A percentile compares a stretch with the other conserved stretches of the same genome.
These are phyloP conservation scores for Friedmanniomyces simplex DNA, from an alignment of 495 filamentous ascomycete species.

Conservation along the genomic window DNA sequence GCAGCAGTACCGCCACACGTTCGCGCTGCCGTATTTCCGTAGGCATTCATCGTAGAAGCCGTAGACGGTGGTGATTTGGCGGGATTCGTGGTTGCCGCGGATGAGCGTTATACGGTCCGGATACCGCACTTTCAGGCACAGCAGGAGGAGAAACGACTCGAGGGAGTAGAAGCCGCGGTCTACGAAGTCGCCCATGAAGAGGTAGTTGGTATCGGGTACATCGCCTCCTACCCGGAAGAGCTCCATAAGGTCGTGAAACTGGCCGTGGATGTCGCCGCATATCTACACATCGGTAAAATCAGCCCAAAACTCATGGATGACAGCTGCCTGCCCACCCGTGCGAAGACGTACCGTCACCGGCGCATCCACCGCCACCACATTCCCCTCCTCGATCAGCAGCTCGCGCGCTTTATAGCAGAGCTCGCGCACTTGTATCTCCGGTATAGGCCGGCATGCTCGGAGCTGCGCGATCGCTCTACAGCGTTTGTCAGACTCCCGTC, in stretches of 20 bases:
- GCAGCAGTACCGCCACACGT: constrained; percentile 95
- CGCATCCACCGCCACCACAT: constrained; percentile 90
- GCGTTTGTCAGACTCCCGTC: constrained; percentile 7
- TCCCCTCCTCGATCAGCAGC: constrained; percentile 93
- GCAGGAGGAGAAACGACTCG: constrained; percentile 87
- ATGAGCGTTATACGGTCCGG: constrained; percentile 96
- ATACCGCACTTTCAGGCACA: constrained; percentile 95
- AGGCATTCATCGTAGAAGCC: constrained; percentile 98
- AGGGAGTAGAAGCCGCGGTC: constrained; percentile 97
- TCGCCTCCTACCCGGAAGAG: constrained; percentile 92
- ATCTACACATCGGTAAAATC: constrained; percentile 42
- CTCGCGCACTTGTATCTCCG: constrained; percentile 87
- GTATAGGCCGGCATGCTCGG: constrained; percentile 90
- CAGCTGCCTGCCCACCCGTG: neutral
- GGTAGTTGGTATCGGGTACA: constrained; percentile 93
- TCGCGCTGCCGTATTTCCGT: constrained; percentile 91
- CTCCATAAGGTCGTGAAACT: constrained; percentile 97
- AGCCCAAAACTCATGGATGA: neutral
- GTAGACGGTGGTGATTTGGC: constrained; percentile 96
- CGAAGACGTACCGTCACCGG: constrained; percentile 64
- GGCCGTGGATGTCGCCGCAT: constrained; percentile 74
- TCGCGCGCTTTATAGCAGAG: constrained; percentile 97
- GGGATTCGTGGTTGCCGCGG: constrained; percentile 92
- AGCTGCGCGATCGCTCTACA: constrained; percentile 83
- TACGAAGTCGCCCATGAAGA: constrained; percentile 88